These are phyloP conservation scores for Fistulina hepatica DNA, from an alignment of 1,284 basidiomycete species.

Conservation along the genomic window DNA sequence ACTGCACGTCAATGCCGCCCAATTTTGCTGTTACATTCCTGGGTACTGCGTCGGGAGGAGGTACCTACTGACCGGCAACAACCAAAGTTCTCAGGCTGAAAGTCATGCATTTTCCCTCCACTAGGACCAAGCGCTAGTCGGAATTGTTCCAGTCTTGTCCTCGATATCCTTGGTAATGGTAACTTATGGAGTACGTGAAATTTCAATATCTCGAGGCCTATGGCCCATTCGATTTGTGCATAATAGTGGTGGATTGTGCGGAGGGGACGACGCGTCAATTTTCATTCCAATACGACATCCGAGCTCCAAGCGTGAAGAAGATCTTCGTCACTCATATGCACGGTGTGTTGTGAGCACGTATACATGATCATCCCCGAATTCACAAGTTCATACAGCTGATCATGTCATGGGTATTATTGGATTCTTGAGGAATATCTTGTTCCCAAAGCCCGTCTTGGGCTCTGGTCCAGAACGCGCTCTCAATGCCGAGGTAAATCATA, in stretches of 20 bases:
- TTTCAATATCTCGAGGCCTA: conserved; percentile 18
- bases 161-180: conserved; percentile 41
- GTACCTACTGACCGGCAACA: too few species aligned
- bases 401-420: conserved; percentile 62
- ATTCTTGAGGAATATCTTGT: background rate
- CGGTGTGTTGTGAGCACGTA: conserved; percentile 28
- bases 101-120: too few species aligned
- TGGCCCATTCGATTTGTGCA: background rate
- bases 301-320: conserved; percentile 34
- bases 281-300: conserved; percentile 23
- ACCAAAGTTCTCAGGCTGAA: too few species aligned
- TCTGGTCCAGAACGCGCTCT: background rate
- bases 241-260: conserved; percentile 65
- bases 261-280: conserved; percentile 69
- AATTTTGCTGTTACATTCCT: conserved; percentile 48
- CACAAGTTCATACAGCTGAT: conserved; percentile 43
- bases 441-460: background rate
- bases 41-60: conserved; percentile 65
- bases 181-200: conserved; percentile 51
- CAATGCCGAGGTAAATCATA: background rate
- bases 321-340: conserved; percentile 91
- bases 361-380: conserved; percentile 1
- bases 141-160: conserved; percentile 61
- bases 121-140: conserved; percentile 55
- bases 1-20: too few species aligned